A percentile compares a stretch with the other conserved stretches of the same genome.
These are phyloP conservation scores for Phytophthora niederhauseri DNA, from an alignment of 352 stramenopile genomes.

Conservation along the genomic window DNA sequence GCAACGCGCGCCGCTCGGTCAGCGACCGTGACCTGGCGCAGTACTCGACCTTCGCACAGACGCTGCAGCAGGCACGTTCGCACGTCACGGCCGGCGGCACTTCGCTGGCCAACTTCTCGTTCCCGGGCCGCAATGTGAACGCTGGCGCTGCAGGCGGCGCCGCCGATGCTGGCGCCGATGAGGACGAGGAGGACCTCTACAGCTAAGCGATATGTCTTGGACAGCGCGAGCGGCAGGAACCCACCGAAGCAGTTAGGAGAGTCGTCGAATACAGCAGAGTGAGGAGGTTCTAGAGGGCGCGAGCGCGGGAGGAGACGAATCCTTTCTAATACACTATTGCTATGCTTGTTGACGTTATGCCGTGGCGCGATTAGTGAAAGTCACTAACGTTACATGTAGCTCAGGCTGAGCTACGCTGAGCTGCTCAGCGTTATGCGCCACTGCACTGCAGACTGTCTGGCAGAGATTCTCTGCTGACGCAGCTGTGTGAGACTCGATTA, in stretches of 20 bases:
- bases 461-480: too few species aligned
- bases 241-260: conserved; percentile 24
- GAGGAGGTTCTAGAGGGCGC: conserved; percentile 22
- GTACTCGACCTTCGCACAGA: conserved; percentile 89
- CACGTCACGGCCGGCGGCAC: conserved; percentile 93
- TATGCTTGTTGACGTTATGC: conserved; percentile 25
- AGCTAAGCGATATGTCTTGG: conserved; percentile 73
- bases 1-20: conserved; percentile 97
- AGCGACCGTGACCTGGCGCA: conserved; percentile 97
- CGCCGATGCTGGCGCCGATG: conserved; percentile 86
- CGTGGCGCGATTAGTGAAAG: neutral
- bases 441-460: too few species aligned
- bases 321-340: conserved; percentile 41
- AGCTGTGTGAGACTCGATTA: too few species aligned
- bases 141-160: conserved; percentile 47
- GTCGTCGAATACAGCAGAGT: conserved; percentile 22
- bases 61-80: conserved; percentile 96
- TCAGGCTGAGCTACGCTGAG: too few species aligned
- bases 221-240: conserved; percentile 21
- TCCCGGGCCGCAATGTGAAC: conserved; percentile 84
- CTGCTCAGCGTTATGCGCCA: too few species aligned
- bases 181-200: conserved; percentile 99
- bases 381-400: too few species aligned
- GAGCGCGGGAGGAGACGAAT: conserved; percentile 23
- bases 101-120: conserved; percentile 97